Evolutionary conservation across 371 early-diverging fungal genomes (phyloP), one percentile per base, ranked within the genome.

Genomic region (Choanephora cucurbitarum): DNA sequence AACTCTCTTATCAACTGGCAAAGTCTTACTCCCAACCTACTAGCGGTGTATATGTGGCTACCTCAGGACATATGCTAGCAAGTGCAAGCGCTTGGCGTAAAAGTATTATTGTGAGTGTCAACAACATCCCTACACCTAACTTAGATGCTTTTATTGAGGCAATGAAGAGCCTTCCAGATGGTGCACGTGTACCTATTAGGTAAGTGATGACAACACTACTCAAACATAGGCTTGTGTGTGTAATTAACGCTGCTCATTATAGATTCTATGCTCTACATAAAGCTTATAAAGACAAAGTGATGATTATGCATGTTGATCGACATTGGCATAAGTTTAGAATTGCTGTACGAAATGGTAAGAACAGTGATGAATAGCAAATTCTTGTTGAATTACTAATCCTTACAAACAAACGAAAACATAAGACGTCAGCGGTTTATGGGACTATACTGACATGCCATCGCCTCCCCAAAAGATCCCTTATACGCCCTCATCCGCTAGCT

Each of bases 1-100:
- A 93, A 58, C 64, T 95, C 9, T 89, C 91, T 8, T 95, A 93
- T 67, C 95, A 94, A 67, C 76, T 95, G 41, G 95, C 95, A 0
- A 81, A 87, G 43, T 82, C 84, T 4, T 92, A 86, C 64, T 79
- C 81, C 22, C 80, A 89, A 18, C 87, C 91, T 5, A 82, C 83
- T 0, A 82, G 85, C 8, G 94, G 96, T 4, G 91, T 95, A 17
- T 93, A 91, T 67, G 89, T 95, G 2, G 80, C 93, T 14, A 83
- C 90, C 6, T 76, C 85, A 23, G 91, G 90, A 14, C 84, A 88
- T 54, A 88, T 86, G 77, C 60, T 91, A 23, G 84, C 81, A 0
- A 82, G 83, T n/a, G 87, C 86, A 13, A 73, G 76, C 39, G 78
- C 82, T 7, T 79, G 81, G 77, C 81, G 88, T 32, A 81, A 82